A percentile compares a stretch with the other conserved stretches of the same genome.
Evolutionary conservation across 2,329 filamentous ascomycete genomes (phyloP).

Genomic region (Venturia effusa): DNA sequence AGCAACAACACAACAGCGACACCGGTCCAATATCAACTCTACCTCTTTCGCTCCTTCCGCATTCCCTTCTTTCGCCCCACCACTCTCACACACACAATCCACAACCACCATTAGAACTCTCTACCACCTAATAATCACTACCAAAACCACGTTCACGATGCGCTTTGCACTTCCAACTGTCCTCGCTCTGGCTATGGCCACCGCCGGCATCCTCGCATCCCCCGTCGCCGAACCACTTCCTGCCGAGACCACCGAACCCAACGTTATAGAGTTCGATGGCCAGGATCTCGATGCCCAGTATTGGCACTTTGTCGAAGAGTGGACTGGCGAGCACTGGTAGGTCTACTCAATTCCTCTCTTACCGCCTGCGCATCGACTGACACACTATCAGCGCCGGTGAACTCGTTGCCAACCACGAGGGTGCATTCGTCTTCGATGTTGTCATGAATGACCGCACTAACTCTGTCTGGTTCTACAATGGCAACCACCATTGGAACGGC

Average conservation of each 20-base stretch:
- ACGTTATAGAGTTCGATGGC: background rate
- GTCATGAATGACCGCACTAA: background rate
- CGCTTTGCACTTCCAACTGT: background rate
- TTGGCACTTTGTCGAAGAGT: background rate
- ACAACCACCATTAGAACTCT: background rate
- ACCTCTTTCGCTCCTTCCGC: background rate
- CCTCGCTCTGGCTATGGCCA: background rate
- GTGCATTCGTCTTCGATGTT: slow-evolving; percentile 1
- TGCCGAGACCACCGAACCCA: background rate
- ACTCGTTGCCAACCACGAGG: background rate
- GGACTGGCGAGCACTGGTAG: background rate
- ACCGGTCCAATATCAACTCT: background rate
- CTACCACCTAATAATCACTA: background rate
- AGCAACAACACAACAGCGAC: background rate
- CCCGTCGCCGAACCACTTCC: background rate
- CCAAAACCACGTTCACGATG: background rate
- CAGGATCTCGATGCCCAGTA: background rate
- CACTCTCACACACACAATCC: too few species aligned
- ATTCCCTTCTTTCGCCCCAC: background rate
- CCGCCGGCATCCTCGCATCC: background rate
- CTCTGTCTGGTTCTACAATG: background rate
- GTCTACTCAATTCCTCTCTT: background rate
- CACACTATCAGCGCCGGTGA: background rate
- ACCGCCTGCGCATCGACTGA: background rate
- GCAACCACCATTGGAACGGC: background rate